Evolutionary conservation across 495 filamentous ascomycete genomes (phyloP).

Genomic region (Penicillium verhagenii): DNA sequence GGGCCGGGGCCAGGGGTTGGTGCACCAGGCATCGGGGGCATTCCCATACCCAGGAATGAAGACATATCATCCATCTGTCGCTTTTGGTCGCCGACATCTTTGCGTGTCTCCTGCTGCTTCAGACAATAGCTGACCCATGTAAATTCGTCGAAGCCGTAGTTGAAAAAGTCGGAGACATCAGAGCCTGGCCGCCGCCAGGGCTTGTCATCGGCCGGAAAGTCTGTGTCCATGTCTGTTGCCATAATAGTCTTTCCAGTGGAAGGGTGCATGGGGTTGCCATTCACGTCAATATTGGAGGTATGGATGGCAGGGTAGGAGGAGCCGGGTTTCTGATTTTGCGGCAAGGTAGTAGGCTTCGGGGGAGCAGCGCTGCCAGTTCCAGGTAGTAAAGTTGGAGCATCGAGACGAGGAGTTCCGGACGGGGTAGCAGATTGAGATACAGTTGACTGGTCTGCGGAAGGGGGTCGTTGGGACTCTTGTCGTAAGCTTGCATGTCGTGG

Average conservation of each 20-base stretch:
- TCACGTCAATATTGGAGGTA: constrained; percentile 78
- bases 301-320: constrained; percentile 63
- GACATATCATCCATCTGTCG: constrained; percentile 88
- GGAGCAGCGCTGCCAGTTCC: constrained; percentile 33
- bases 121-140: constrained; percentile 94
- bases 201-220: constrained; percentile 77
- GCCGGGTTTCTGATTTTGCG: constrained; percentile 52
- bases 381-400: constrained; percentile 44
- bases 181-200: constrained; percentile 96
- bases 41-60: constrained; percentile 73
- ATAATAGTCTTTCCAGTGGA: constrained; percentile 69
- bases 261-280: constrained; percentile 77
- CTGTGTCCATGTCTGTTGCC: constrained; percentile 73
- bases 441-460: constrained; percentile 48
- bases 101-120: constrained; percentile 76
- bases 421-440: constrained; percentile 33
- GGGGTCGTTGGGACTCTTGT: constrained; percentile 63
- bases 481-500: constrained; percentile 49
- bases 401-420: constrained; percentile 40
- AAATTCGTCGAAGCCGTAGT: constrained; percentile 99
- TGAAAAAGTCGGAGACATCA: constrained; percentile 96
- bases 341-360: constrained; percentile 38
- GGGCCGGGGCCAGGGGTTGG: constrained; percentile 30
- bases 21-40: constrained; percentile 68
- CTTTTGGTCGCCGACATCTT: constrained; percentile 72